These are phyloP conservation scores for Turnera subulata DNA, from an alignment of 345 rosid species.

Conservation along the genomic window DNA sequence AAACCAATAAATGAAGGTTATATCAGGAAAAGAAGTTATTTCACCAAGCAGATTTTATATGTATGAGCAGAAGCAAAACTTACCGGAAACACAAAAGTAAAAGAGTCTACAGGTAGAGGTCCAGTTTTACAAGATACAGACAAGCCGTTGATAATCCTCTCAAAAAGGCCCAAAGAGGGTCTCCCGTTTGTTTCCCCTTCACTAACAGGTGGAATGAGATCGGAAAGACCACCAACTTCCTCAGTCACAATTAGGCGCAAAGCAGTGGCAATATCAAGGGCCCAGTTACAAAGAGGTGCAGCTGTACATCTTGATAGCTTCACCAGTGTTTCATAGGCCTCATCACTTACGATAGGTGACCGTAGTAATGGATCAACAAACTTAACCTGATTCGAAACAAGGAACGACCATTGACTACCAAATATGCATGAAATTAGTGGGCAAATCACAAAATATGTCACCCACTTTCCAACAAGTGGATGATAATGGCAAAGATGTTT, in stretches of 20 bases:
- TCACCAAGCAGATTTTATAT: not conserved
- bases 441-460: too few relatives aligned
- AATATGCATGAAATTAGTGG: not conserved
- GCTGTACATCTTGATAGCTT: slow-evolving; percentile 80
- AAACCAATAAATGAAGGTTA: slow-evolving; percentile 14
- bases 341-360: slow-evolving; percentile 73
- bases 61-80: slow-evolving; percentile 21
- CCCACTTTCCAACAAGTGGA: too few relatives aligned
- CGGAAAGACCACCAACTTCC: slow-evolving; percentile 49
- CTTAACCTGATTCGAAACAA: slow-evolving; percentile 43
- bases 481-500: too few relatives aligned
- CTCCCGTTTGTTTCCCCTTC: slow-evolving; percentile 49
- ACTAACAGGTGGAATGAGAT: slow-evolving; percentile 40
- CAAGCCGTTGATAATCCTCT: slow-evolving; percentile 66
- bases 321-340: slow-evolving; percentile 77
- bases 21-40: slow-evolving; percentile 12
- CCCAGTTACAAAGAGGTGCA: slow-evolving; percentile 88
- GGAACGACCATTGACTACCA: not conserved
- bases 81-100: slow-evolving; percentile 88
- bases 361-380: slow-evolving; percentile 81
- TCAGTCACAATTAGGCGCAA: slow-evolving; percentile 63
- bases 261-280: slow-evolving; percentile 89
- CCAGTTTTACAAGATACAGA: slow-evolving; percentile 76
- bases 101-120: slow-evolving; percentile 95
- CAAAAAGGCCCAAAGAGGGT: slow-evolving; percentile 62